Evolutionary conservation across 2,329 filamentous ascomycete genomes (phyloP).

Genomic region (Sclerotinia glacialis): DNA sequence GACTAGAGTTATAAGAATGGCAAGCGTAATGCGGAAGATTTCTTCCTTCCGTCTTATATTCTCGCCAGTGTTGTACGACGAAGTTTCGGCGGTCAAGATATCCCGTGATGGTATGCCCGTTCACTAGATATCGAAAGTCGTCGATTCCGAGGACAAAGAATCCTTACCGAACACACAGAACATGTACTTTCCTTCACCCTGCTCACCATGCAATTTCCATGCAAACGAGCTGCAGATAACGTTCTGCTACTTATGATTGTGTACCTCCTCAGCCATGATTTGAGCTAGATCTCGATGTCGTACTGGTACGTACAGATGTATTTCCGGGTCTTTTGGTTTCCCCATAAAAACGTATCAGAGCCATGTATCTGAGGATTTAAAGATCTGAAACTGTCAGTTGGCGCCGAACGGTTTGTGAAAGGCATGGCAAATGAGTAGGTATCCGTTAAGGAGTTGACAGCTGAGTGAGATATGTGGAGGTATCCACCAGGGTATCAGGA

Average conservation of each 20-base stretch:
- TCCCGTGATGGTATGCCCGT: constrained; percentile 4
- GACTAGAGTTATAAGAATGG: not conserved
- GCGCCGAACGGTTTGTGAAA: constrained; percentile 3
- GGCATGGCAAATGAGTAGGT: constrained; percentile 10
- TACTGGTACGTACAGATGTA: constrained; percentile 1
- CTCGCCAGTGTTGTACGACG: not conserved
- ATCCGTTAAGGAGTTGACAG: constrained; percentile 12
- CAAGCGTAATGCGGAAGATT: not conserved
- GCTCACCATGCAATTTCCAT: constrained; percentile 10
- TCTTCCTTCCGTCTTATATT: not conserved
- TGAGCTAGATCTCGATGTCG: not conserved
- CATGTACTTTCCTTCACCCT: not conserved
- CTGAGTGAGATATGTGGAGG: not conserved
- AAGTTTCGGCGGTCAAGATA: not conserved
- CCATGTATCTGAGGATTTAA: constrained; percentile 2
- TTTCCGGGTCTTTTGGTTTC: not conserved
- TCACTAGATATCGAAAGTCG: not conserved
- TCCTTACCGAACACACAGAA: not conserved
- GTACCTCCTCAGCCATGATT: not conserved
- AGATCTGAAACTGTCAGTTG: constrained; percentile 14
- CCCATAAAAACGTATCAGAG: not conserved
- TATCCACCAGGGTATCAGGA: not conserved
- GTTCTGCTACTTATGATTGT: not conserved
- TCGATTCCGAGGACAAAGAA: not conserved
- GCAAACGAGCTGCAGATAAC: constrained; percentile 7